Base-by-base conservation (phyloP, 2,329 filamentous ascomycete genomes). In the Ascochyta lentis region DNA sequence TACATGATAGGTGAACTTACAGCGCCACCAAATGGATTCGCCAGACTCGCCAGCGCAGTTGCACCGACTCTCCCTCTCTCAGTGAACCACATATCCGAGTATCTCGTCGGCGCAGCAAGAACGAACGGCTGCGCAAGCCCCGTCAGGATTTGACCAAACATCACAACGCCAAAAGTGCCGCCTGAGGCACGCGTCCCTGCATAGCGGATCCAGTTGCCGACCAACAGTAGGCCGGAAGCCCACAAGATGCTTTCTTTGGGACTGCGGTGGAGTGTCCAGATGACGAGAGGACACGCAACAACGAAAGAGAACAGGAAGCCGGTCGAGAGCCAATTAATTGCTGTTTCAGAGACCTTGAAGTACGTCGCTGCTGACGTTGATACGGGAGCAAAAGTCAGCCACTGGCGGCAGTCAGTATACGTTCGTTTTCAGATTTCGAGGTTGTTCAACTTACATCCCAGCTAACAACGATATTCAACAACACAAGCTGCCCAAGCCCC, bases 51-150 rank as follows among this genome's bases (percentile, higher is more conserved):
- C 33, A 96, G 70, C 1, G 94, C 95, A 0, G 94, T 98, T 16
- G 94, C 94, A 49, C 89, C 89, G 12, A 96, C 90, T 50, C 95
- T 86, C 7, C 93, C 94, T 10, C 82, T 80, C 66, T 90, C 88
- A 1, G 91, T 93, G 77, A 98, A 98, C 95, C 95, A 98, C 56
- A 96, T 80, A 72, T 97, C 93, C 50, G 91, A 95, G 77, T 96
- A 99, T 59, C 91, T 83, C 0, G 95, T 94, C 0, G 95, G 94
- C 0, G 94, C 92, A 6, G 89, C 87, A 9, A 98, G 85, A 12
- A 96, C 91, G 74, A 98, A 98, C 0, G 95, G 93, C 72, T 99
- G 95, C 0, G 92, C 88, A 35, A 97, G 82, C 0, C 94, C 95
- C 48, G 90, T 92, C 57, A 99, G 75, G 72, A 98, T 89, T 78